Percentiles rank a stretch among this genome's conserved stretches.
Evolutionary conservation across 306 rosid genomes (phyloP).

Genomic region (Cucumis melo): DNA sequence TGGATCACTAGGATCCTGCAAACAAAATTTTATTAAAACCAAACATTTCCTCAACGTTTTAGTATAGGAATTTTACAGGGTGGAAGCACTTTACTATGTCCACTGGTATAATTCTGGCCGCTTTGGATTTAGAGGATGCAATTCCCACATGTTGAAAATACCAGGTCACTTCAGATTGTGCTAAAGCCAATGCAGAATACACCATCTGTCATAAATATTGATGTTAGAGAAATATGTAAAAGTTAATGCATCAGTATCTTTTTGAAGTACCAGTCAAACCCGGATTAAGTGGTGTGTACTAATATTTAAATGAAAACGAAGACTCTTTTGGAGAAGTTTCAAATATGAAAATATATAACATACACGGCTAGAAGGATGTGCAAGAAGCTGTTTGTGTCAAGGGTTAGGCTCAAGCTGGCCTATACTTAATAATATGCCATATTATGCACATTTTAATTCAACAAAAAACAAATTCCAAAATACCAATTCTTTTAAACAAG

Average conservation of each 20-base stretch:
- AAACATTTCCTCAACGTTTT: constrained; percentile 15
- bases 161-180: constrained; percentile 94
- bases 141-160: constrained; percentile 91
- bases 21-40: constrained; percentile 20
- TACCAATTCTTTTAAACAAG: no score
- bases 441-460: no score
- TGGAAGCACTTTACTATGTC: constrained; percentile 45
- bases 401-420: no score
- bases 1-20: constrained; percentile 95
- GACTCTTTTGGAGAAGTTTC: neutral
- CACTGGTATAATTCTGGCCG: constrained; percentile 58
- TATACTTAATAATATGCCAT: no score
- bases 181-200: constrained; percentile 95
- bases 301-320: neutral
- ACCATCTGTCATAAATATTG: constrained; percentile 62
- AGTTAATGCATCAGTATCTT: neutral
- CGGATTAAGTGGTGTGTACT: neutral
- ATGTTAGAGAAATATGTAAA: neutral
- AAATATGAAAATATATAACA: neutral
- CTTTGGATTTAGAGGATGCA: constrained; percentile 73
- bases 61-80: constrained; percentile 9
- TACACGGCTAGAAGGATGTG: neutral
- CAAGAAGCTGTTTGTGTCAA: no score
- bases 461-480: no score
- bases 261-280: neutral